These are phyloP conservation scores for Verticillium albo-atrum DNA, from an alignment of 2,329 filamentous ascomycete genomes.

Conservation along the genomic window DNA sequence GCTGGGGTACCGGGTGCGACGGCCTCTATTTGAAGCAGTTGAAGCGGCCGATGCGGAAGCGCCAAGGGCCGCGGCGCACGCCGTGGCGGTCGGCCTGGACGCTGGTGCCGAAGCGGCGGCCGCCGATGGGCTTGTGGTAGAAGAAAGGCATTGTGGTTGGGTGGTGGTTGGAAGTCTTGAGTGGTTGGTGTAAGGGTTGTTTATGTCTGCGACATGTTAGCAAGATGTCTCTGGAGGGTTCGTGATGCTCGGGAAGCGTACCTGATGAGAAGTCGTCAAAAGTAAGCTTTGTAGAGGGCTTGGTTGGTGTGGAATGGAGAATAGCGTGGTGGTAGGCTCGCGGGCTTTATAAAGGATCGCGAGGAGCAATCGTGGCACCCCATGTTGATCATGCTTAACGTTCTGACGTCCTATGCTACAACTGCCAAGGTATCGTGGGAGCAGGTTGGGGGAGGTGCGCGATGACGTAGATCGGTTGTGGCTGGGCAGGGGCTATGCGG, in stretches of 20 bases:
- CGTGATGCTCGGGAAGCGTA: not conserved
- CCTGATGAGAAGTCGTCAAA: not conserved
- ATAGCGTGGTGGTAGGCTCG: not conserved
- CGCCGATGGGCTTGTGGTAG: constrained; percentile 41
- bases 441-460: not conserved
- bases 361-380: not conserved
- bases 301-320: not conserved
- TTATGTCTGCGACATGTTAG: not conserved
- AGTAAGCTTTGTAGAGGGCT: not conserved
- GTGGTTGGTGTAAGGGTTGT: not conserved
- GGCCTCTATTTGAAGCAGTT: constrained; percentile 41
- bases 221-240: not conserved
- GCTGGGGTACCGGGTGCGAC: not conserved
- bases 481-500: not conserved
- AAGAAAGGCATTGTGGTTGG: constrained; percentile 40
- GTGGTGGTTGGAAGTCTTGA: no score
- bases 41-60: constrained; percentile 44
- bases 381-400: not conserved
- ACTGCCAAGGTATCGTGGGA: not conserved
- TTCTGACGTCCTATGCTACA: not conserved
- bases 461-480: not conserved
- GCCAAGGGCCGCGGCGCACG: constrained; percentile 44
- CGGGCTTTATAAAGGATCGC: not conserved
- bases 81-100: constrained; percentile 41
- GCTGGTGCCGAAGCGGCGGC: constrained; percentile 45